Conservation (phyloP, 306 rosid genomes). For the Ziziphus jujuba region DNA sequence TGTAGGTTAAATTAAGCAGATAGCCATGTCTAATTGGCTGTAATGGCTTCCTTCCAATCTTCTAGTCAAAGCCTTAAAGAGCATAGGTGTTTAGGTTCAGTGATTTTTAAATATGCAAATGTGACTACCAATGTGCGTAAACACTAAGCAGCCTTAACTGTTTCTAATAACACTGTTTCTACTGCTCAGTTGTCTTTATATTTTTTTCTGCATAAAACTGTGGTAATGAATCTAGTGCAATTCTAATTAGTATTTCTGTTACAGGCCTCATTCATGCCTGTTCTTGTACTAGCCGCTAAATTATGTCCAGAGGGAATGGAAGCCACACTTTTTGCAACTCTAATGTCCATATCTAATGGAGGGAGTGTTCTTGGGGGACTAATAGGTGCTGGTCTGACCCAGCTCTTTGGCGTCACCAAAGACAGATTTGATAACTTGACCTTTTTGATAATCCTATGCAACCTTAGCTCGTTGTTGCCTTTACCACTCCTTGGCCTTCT, state of each 20-base stretch:
- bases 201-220: conserved; percentile 16
- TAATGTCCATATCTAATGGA: conserved; percentile 90
- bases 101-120: too few species aligned
- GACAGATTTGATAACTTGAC: conserved; percentile 84
- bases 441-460: conserved; percentile 74
- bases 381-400: conserved; percentile 90
- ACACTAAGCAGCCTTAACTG: neutral
- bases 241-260: conserved; percentile 20
- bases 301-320: conserved; percentile 98
- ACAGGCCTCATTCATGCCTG: conserved; percentile 99
- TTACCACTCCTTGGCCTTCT: conserved; percentile 92
- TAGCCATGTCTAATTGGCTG: too few species aligned
- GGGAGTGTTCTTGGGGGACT: conserved; percentile 94
- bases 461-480: conserved; percentile 88
- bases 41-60: too few species aligned
- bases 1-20: too few species aligned
- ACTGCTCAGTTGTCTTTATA: conserved; percentile 9
- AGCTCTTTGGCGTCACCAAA: conserved; percentile 78
- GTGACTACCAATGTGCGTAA: too few species aligned
- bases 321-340: conserved; percentile 98
- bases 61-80: too few species aligned
- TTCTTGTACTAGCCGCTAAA: conserved; percentile 92
- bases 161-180: neutral
- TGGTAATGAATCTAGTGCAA: conserved; percentile 23
- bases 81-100: too few species aligned